These are phyloP conservation scores for Lactarius evosmus DNA, from an alignment of 768 basidiomycete genomes.

Conservation along the genomic window DNA sequence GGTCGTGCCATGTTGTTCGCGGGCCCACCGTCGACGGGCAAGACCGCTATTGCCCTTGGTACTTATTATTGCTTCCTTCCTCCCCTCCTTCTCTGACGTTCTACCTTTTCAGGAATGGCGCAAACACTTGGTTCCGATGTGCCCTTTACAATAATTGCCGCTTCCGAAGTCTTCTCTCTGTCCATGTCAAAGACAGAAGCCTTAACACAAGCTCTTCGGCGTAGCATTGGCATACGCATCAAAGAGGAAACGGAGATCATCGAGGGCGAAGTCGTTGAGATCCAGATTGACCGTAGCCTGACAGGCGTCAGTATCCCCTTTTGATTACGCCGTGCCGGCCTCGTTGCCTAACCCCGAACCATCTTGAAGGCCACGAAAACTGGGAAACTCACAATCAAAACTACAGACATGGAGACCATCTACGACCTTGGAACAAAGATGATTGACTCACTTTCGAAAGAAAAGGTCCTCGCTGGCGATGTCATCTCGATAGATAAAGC, in stretches of 20 bases:
- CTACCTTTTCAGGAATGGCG: constrained; percentile 73
- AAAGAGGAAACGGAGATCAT: constrained; percentile 98
- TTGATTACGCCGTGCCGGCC: neutral
- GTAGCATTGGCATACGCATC: constrained; percentile 95
- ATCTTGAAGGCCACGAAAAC: constrained; percentile 85
- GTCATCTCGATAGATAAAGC: constrained; percentile 97
- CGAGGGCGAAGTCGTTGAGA: constrained; percentile 97
- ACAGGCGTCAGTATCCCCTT: constrained; percentile 68
- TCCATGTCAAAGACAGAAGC: constrained; percentile 99
- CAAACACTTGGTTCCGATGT: constrained; percentile 92
- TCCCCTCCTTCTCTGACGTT: neutral
- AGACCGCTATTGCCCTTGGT: constrained; percentile 98
- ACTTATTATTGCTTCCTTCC: constrained; percentile 36
- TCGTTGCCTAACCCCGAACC: neutral
- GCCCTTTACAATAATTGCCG: constrained; percentile 97
- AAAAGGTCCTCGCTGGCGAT: constrained; percentile 94
- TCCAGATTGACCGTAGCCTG: constrained; percentile 94
- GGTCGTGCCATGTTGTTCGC: constrained; percentile 97
- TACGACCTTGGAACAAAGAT: constrained; percentile 99
- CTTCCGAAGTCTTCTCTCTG: constrained; percentile 95
- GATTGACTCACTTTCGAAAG: constrained; percentile 96
- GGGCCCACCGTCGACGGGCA: constrained; percentile 95
- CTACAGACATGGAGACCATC: constrained; percentile 99
- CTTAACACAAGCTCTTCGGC: constrained; percentile 91
- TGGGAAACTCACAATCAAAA: constrained; percentile 95